Percentiles rank a stretch among this genome's conserved stretches.
These are phyloP conservation scores for Hericium erinaceus DNA, from an alignment of 768 basidiomycete species.

Conservation along the genomic window DNA sequence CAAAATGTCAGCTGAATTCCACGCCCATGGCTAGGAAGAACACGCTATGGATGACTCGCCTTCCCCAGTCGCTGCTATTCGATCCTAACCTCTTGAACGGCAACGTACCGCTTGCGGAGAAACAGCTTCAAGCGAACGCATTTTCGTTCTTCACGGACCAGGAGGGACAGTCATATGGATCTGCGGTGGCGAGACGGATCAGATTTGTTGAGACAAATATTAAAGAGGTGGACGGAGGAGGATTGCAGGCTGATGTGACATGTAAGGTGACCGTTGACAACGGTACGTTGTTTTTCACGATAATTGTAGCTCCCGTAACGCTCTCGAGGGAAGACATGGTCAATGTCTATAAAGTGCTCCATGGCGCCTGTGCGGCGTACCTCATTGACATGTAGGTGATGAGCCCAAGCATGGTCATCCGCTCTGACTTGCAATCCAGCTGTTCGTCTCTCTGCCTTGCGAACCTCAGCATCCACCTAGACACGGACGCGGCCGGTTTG, in stretches of 20 bases:
- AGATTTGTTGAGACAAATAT: neutral
- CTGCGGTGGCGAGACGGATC: neutral
- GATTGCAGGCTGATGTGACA: neutral
- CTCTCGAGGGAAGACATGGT: slow-evolving; percentile 16
- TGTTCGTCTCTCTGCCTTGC: slow-evolving; percentile 13
- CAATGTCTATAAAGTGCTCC: slow-evolving; percentile 15
- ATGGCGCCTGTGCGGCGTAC: slow-evolving; percentile 19
- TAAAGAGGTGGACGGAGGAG: neutral
- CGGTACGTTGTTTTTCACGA: neutral
- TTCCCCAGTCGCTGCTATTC: neutral
- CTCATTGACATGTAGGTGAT: slow-evolving; percentile 16
- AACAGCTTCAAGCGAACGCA: neutral
- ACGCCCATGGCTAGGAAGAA: too few species aligned
- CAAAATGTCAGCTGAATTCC: too few species aligned
- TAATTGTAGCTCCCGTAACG: neutral
- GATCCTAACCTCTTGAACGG: neutral
- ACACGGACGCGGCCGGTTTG: slow-evolving; percentile 3
- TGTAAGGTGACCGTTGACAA: neutral
- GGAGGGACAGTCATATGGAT: neutral
- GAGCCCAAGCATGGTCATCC: neutral
- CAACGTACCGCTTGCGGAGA: neutral
- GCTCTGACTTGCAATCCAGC: neutral
- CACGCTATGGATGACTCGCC: neutral
- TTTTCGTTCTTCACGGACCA: neutral
- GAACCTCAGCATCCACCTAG: neutral